phyloP scores from a whole-genome alignment of 1,284 basidiomycete genomes.

The Cutaneotrichosporon cavernicola region DNA sequence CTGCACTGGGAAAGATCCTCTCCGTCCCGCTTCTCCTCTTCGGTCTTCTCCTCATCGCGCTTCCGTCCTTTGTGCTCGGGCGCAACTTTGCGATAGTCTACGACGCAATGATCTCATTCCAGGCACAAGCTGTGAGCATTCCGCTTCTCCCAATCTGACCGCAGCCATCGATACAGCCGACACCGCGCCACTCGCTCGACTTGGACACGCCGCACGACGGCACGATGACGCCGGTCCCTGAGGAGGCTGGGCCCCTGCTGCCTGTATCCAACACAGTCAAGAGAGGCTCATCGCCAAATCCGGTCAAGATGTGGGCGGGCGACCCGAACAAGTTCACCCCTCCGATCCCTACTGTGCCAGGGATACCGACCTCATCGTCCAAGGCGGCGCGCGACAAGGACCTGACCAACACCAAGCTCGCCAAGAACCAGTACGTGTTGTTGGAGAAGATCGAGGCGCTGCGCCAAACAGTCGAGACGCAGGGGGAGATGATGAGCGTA shows the following conservation, averaged over 20 bases:
- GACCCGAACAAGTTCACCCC: constrained; percentile 18
- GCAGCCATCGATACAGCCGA: constrained; percentile 5
- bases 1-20: constrained; percentile 74
- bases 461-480: constrained; percentile 44
- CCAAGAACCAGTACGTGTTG: constrained; percentile 52
- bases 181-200: constrained; percentile 9
- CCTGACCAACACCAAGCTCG: constrained; percentile 51
- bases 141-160: neutral
- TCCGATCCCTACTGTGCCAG: neutral
- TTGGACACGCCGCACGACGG: neutral
- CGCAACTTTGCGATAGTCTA: constrained; percentile 83
- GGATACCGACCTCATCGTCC: constrained; percentile 10
- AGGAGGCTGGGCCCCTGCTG: constrained; percentile 7
- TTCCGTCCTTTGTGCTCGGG: constrained; percentile 83
- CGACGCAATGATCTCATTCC: constrained; percentile 62
- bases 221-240: constrained; percentile 6
- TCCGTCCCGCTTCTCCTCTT: constrained; percentile 80
- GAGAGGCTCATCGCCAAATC: neutral
- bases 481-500: constrained; percentile 35
- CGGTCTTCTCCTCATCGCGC: constrained; percentile 77
- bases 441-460: constrained; percentile 49
- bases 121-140: constrained; percentile 8
- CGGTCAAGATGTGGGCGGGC: constrained; percentile 21
- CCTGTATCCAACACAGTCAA: constrained; percentile 4
- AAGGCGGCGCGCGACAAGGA: constrained; percentile 29